A percentile compares a stretch with the other conserved stretches of the same genome.
Conservation (phyloP, 106 monocot genomes). For the Dactylorhiza incarnata region DNA sequence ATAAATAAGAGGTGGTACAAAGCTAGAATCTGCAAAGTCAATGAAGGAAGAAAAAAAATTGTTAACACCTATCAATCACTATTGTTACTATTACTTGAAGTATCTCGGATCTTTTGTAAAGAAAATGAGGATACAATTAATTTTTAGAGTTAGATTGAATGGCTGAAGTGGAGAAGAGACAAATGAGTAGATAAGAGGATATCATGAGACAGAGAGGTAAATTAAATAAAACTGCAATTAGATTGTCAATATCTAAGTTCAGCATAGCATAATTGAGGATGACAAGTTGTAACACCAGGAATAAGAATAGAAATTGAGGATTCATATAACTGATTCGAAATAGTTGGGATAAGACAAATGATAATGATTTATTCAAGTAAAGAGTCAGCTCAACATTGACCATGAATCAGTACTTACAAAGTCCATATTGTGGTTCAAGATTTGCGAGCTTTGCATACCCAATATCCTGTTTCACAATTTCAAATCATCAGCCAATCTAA, state of each 20-base stretch:
- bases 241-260: no score
- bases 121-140: no score
- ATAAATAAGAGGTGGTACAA: slow-evolving; percentile 58
- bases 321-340: no score
- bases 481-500: neutral
- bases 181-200: no score
- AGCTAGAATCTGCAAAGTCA: slow-evolving; percentile 39
- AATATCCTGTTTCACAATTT: slow-evolving; percentile 32
- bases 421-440: slow-evolving; percentile 54
- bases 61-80: neutral
- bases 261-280: no score
- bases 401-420: slow-evolving; percentile 41
- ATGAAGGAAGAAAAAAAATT: neutral
- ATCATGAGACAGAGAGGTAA: no score
- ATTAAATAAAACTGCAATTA: no score
- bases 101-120: neutral
- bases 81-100: neutral
- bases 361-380: neutral
- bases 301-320: no score
- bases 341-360: no score
- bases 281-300: no score
- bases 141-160: no score
- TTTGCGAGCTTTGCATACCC: slow-evolving; percentile 66
- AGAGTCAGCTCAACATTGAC: neutral
- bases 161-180: no score